Conservation (phyloP, 495 filamentous ascomycete genomes). For the Terfezia boudieri region DNA sequence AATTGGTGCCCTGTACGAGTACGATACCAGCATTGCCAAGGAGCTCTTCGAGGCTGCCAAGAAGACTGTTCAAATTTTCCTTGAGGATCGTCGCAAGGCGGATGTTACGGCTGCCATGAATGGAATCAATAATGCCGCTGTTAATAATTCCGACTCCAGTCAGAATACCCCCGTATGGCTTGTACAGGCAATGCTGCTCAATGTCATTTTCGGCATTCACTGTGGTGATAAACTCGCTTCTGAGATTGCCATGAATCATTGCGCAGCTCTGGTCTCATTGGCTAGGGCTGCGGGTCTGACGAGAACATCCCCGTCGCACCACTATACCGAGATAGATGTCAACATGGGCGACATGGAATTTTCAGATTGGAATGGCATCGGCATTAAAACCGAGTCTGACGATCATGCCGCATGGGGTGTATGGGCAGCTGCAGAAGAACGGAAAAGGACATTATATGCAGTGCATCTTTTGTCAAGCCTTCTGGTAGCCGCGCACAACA, state of each 20-base stretch:
- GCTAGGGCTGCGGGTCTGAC: constrained; percentile 67
- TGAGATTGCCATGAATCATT: constrained; percentile 81
- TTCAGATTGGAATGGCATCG: constrained; percentile 27
- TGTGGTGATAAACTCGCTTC: constrained; percentile 78
- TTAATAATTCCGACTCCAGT: constrained; percentile 6
- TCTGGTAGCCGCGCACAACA: constrained; percentile 78
- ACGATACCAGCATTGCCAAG: constrained; percentile 53
- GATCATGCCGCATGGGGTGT: constrained; percentile 66
- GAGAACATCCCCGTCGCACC: constrained; percentile 20
- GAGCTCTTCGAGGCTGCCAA: constrained; percentile 84
- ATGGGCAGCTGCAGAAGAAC: constrained; percentile 77
- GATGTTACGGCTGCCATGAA: constrained; percentile 50
- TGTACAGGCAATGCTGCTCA: constrained; percentile 95
- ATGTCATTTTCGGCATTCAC: constrained; percentile 89
- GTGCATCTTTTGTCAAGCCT: constrained; percentile 83
- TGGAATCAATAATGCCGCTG: constrained; percentile 29
- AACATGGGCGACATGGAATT: constrained; percentile 22
- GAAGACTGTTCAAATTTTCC: constrained; percentile 80
- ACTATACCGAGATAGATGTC: constrained; percentile 25
- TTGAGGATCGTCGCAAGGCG: constrained; percentile 80
- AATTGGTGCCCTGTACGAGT: constrained; percentile 87
- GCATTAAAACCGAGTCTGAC: constrained; percentile 30
- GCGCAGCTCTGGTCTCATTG: constrained; percentile 71
- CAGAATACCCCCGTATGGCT: constrained; percentile 71
- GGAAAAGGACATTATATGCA: constrained; percentile 81